Percentiles rank a stretch among this genome's conserved stretches.
Conservation (phyloP, 169 alveolate species). For the Plasmodium sp. region DNA sequence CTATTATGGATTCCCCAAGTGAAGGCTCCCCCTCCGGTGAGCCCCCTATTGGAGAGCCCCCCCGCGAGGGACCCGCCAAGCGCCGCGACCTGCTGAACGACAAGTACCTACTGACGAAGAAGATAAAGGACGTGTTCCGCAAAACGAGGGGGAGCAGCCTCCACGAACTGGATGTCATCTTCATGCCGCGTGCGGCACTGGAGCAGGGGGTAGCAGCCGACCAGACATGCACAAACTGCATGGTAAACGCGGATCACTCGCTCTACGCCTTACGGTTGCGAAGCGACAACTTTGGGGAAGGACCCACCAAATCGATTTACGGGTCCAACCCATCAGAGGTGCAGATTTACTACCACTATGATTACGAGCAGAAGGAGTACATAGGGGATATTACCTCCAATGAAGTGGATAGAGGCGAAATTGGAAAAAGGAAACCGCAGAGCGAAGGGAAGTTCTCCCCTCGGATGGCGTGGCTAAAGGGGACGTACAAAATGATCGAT, state of each 20-base stretch:
- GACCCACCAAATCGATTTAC: not conserved
- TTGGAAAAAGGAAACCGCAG: not conserved
- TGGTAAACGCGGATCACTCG: not conserved
- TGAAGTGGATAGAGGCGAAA: not conserved
- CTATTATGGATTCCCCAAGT: no score
- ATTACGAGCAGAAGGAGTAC: not conserved
- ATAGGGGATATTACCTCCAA: not conserved
- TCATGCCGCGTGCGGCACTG: not conserved
- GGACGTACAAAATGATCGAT: slow-evolving; percentile 36
- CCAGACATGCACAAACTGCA: slow-evolving; percentile 12
- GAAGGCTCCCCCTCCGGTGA: no score
- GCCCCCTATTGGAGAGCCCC: no score
- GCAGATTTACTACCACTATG: slow-evolving; percentile 44
- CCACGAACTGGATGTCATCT: slow-evolving; percentile 12
- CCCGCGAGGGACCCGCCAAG: not conserved
- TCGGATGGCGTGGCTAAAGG: not conserved
- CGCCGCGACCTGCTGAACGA: not conserved
- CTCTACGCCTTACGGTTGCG: slow-evolving; percentile 33
- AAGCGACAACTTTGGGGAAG: not conserved
- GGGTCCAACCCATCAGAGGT: not conserved
- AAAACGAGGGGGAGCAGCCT: not conserved
- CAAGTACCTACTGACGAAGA: slow-evolving; percentile 50
- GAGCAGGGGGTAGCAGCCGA: not conserved
- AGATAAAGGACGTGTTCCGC: slow-evolving; percentile 30
- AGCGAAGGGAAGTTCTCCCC: not conserved